A percentile compares a stretch with the other conserved stretches of the same genome.
These are phyloP conservation scores for Globisporangium mamillatum DNA, from an alignment of 352 stramenopile genomes.

Conservation along the genomic window DNA sequence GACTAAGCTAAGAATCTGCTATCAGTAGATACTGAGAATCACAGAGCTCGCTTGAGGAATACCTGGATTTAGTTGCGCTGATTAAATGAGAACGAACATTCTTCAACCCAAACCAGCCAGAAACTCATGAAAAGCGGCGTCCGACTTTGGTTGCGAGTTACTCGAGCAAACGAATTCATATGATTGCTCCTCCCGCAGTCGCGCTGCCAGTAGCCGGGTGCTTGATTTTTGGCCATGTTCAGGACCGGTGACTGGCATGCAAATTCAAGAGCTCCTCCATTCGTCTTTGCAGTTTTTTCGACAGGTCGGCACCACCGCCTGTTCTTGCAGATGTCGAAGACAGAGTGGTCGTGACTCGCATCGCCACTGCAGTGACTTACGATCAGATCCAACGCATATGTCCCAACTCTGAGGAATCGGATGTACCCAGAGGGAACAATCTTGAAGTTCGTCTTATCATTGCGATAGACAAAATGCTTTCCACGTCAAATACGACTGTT, in stretches of 20 bases:
- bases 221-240: neutral
- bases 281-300: neutral
- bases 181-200: neutral
- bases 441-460: neutral
- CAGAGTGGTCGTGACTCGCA: neutral
- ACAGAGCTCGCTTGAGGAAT: neutral
- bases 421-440: neutral
- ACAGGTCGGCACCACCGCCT: neutral
- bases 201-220: neutral
- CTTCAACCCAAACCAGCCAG: neutral
- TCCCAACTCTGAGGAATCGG: neutral
- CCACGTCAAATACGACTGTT: neutral
- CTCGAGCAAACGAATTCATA: neutral
- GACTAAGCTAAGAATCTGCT: slow-evolving; percentile 28
- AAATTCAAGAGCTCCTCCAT: neutral
- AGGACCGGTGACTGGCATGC: neutral
- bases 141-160: neutral
- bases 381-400: neutral
- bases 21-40: neutral
- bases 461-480: neutral
- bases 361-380: neutral
- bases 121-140: neutral
- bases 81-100: neutral
- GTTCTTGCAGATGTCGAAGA: neutral
- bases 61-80: neutral